Conservation (phyloP, 345 rosid genomes). For the Syzygium jambos region DNA sequence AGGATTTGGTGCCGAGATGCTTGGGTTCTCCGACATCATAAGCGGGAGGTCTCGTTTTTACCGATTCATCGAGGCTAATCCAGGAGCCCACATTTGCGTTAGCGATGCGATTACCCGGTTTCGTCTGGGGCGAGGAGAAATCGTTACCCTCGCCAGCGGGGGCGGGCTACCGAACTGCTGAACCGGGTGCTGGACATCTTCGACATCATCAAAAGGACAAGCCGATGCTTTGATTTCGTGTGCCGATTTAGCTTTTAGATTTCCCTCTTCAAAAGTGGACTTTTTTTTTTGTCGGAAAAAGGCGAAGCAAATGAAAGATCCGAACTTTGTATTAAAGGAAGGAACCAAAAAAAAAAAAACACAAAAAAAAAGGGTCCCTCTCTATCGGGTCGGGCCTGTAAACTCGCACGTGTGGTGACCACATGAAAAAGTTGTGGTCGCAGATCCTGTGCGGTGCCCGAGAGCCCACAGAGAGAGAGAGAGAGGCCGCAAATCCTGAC, state of each 20-base stretch:
- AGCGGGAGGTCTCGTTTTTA: background rate
- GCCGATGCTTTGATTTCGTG: background rate
- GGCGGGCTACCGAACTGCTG: background rate
- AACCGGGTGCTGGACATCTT: fast-evolving
- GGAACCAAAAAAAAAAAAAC: background rate
- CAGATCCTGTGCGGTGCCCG: too few relatives aligned
- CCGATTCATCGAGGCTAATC: background rate
- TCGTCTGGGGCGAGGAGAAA: background rate
- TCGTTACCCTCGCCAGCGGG: background rate
- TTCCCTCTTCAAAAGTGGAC: background rate
- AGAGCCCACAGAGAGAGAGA: too few relatives aligned
- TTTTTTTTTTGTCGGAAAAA: too few relatives aligned
- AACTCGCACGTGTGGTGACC: background rate
- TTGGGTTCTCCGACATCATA: background rate
- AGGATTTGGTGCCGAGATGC: background rate
- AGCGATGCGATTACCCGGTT: background rate
- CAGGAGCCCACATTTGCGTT: fast-evolving
- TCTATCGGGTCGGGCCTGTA: background rate
- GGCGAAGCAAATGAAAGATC: too few relatives aligned
- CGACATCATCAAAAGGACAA: fast-evolving
- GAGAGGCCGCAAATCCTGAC: background rate
- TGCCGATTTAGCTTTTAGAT: background rate
- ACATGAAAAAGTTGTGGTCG: background rate
- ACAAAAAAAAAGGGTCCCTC: fast-evolving
- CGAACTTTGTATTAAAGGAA: too few relatives aligned